Evolutionary conservation across 108 stramenopile species (phyloP), one percentile per base, ranked within the genome.

Genomic region (Schizochytrium sp.): DNA sequence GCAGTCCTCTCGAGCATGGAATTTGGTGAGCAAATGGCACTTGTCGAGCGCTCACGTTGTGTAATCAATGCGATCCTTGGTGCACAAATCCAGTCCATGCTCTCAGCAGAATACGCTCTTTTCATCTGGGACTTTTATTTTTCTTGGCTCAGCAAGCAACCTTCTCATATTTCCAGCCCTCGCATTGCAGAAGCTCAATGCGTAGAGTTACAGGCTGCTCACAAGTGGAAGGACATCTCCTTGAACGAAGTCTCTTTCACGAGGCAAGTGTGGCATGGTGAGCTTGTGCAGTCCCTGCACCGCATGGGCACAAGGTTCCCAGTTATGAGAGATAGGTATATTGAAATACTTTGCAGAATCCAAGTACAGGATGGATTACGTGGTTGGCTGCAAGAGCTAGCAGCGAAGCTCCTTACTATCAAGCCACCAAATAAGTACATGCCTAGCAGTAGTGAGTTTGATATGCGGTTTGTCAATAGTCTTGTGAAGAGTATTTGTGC

Each of bases 91-190:
- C 15, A 38, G 10, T 53, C 50, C 53, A 53, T 47, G 15, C n/a
- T 83, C 10, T 83, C 73, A 13, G 73, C 73, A 19, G 73, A 83
- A 53, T 55, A 83, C 2, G 73, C 73, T 10, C 53, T 83, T 10
- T 83, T 83, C 73, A 83, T 83, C 10, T 83, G 53, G 46, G 73
- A 83, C 53, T 83, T 83, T 83, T 83, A 38, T 53, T 83, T 83
- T 49, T 83, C 73, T 7, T 83, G 73, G 73, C 73, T 83, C 8
- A 17, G 40, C 53, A 49, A 55, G 2, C 73, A 83, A 69, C 64
- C 64, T 5, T 38, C 5, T 0, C 41, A 69, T 5, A n/a, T 69
- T 15, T 38, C 44, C 5, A 38, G n/a, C 17, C 5, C 64, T 38
- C 64, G 64, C n/a, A 42, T 15, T 12, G 64, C 41, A 8, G 64